Percentiles rank a stretch among this genome's conserved stretches.
phyloP scores from a whole-genome alignment of 768 basidiomycete genomes.

The Ramaria sp. region DNA sequence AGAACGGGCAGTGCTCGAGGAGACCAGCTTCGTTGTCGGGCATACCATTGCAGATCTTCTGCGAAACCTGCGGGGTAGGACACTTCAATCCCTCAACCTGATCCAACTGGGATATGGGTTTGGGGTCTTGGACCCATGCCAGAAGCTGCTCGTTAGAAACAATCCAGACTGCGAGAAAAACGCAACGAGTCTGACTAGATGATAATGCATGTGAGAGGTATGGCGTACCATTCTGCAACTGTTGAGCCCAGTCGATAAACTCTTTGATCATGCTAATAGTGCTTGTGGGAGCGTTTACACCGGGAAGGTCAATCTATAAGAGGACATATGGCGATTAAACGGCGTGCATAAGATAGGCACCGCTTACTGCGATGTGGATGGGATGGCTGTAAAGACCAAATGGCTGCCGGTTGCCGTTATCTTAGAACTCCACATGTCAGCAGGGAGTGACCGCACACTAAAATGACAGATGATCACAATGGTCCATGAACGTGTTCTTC shows the following conservation, averaged over 20 bases:
- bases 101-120: conserved; percentile 49
- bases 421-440: conserved; percentile 4
- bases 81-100: conserved; percentile 48
- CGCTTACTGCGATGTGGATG: conserved; percentile 54
- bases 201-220: too few relatives aligned
- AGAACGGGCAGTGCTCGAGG: conserved; percentile 49
- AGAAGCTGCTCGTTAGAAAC: conserved; percentile 63
- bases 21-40: conserved; percentile 56
- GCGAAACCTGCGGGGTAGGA: conserved; percentile 44
- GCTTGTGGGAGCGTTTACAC: conserved; percentile 35
- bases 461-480: conserved; percentile 26
- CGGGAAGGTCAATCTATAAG: conserved; percentile 26
- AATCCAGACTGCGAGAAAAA: conserved; percentile 46
- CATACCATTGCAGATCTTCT: conserved; percentile 70
- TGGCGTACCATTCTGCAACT: conserved; percentile 46
- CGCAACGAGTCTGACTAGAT: background rate
- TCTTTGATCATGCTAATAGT: conserved; percentile 68
- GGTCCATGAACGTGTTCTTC: conserved; percentile 61
- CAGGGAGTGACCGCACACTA: background rate
- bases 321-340: conserved; percentile 12
- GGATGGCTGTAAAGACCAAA: conserved; percentile 78
- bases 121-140: conserved; percentile 64
- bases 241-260: conserved; percentile 76
- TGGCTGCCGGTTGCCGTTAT: conserved; percentile 65
- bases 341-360: conserved; percentile 4